These are phyloP conservation scores for Pythium guiyangense DNA, from an alignment of 352 stramenopile genomes.

Conservation along the genomic window DNA sequence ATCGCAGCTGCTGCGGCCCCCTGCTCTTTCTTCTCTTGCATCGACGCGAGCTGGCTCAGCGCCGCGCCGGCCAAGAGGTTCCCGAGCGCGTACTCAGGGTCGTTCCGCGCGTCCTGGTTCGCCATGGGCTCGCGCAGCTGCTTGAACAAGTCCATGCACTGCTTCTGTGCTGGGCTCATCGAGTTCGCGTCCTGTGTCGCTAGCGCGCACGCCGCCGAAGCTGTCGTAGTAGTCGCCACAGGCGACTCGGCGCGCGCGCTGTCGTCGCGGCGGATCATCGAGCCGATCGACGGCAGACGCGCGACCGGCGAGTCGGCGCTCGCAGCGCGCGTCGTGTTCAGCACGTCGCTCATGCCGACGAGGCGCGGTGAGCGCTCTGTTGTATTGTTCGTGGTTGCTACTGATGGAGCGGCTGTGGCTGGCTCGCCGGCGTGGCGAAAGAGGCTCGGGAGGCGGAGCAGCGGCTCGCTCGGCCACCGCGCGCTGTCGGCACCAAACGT, in stretches of 20 bases:
- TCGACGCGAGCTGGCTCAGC: conserved; percentile 40
- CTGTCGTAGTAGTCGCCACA: too few relatives aligned
- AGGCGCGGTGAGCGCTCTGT: conserved; percentile 38
- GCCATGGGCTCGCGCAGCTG: conserved; percentile 35
- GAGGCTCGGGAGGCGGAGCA: conserved; percentile 49
- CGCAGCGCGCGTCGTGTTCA: conserved; percentile 27
- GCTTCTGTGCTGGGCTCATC: conserved; percentile 57
- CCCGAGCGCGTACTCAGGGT: conserved; percentile 30
- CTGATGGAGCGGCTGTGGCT: background rate
- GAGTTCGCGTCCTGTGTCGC: conserved; percentile 14
- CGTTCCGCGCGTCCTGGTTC: conserved; percentile 14
- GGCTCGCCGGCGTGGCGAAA: conserved; percentile 24
- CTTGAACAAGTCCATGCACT: conserved; percentile 62
- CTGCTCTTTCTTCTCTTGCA: conserved; percentile 19
- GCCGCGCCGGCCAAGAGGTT: conserved; percentile 42
- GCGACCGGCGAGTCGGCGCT: conserved; percentile 24
- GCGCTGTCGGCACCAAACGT: conserved; percentile 24
- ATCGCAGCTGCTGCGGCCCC: background rate
- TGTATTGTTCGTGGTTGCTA: conserved; percentile 2
- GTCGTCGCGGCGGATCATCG: conserved; percentile 59
- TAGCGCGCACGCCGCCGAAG: background rate
- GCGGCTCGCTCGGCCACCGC: conserved; percentile 20
- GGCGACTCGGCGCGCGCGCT: conserved; percentile 15
- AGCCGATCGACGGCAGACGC: conserved; percentile 58
- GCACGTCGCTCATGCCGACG: conserved; percentile 66